Evolutionary conservation across 2,329 filamentous ascomycete genomes (phyloP).

Genomic region (Colletotrichum agaves): DNA sequence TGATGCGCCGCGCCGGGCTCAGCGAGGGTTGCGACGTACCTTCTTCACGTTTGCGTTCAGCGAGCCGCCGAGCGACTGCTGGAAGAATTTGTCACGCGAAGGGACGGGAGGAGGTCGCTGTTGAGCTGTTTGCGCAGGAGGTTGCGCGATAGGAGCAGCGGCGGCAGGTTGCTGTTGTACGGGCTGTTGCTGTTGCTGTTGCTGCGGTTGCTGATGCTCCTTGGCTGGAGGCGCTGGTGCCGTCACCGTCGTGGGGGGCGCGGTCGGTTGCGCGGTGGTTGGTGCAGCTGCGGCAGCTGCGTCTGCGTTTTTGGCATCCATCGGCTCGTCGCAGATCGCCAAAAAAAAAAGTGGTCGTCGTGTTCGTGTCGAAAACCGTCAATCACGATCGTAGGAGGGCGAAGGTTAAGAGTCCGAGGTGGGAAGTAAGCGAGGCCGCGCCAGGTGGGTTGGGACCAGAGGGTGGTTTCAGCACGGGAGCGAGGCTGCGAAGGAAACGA

Average conservation of each 20-base stretch:
- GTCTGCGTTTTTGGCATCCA: conserved; percentile 29
- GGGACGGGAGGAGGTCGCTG: conserved; percentile 39
- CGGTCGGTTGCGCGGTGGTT: conserved; percentile 17
- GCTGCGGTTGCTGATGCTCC: conserved; percentile 12
- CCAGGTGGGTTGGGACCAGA: conserved; percentile 24
- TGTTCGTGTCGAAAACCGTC: neutral
- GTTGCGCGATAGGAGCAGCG: conserved; percentile 18
- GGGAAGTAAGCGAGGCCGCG: conserved; percentile 21
- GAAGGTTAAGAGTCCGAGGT: neutral
- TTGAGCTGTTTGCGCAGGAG: conserved; percentile 32
- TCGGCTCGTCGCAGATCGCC: neutral
- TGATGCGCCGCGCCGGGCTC: conserved; percentile 29
- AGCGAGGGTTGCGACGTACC: conserved; percentile 57
- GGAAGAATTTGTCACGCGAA: conserved; percentile 65
- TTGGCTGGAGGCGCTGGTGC: conserved; percentile 1
- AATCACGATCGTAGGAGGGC: neutral
- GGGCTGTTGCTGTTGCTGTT: conserved; percentile 14
- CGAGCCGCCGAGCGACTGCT: conserved; percentile 73
- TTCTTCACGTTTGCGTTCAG: conserved; percentile 75
- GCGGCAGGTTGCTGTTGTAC: conserved; percentile 14
- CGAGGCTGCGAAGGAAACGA: conserved; percentile 27
- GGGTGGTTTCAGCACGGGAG: conserved; percentile 31
- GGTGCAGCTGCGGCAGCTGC: conserved; percentile 27
- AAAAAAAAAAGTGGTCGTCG: neutral
- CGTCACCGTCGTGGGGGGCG: conserved; percentile 5